These are phyloP conservation scores for Asclepias syriaca DNA, from an alignment of 257 asterid genomes.

Conservation along the genomic window DNA sequence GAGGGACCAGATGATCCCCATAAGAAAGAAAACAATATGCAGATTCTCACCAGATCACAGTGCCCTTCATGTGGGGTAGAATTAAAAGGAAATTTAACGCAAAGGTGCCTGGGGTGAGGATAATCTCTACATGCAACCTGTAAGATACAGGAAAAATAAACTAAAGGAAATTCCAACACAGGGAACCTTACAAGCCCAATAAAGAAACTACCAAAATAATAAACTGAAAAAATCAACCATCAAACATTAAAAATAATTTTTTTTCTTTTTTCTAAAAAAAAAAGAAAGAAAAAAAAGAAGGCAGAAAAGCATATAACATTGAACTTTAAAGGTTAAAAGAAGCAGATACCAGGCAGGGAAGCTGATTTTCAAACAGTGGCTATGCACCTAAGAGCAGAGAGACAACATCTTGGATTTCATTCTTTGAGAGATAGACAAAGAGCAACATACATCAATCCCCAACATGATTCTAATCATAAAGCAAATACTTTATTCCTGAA, in stretches of 20 bases:
- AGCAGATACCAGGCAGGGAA: background rate
- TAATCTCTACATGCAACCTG: constrained; percentile 95
- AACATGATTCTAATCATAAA: background rate
- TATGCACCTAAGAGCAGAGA: background rate
- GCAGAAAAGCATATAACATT: background rate
- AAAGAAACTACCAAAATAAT: background rate
- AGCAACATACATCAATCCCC: background rate
- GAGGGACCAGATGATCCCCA: background rate
- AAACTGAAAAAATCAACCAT: background rate
- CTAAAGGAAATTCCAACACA: constrained; percentile 10
- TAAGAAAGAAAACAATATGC: constrained; percentile 5
- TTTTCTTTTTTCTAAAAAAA: too few species aligned
- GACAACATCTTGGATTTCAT: background rate
- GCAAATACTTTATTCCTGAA: background rate
- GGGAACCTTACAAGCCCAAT: background rate
- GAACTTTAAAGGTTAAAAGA: background rate
- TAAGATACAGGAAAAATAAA: constrained; percentile 12
- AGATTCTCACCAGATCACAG: constrained; percentile 58
- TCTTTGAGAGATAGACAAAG: background rate
- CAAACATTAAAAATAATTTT: background rate
- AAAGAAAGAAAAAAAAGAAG: too few species aligned
- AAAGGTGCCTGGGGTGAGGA: constrained; percentile 87
- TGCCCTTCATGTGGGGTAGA: constrained; percentile 57
- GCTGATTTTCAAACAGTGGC: background rate
- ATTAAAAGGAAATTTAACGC: constrained; percentile 57